Base-by-base conservation (phyloP, 352 stramenopile species). In the Phytophthora melonis region DNA sequence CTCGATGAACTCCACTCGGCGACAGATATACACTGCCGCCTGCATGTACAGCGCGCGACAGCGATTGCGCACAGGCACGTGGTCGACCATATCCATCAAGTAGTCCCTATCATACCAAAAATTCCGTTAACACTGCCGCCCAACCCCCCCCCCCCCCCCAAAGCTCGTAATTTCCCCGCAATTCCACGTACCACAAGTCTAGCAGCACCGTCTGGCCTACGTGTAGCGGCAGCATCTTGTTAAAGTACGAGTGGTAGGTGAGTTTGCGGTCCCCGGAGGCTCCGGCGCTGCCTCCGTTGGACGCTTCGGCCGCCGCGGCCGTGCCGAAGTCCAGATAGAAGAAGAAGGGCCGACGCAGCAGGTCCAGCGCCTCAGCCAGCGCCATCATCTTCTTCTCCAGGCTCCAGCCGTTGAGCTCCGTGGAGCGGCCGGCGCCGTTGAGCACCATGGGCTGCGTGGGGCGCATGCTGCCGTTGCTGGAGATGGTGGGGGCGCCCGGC, bases 1-100 rank as follows among this genome's bases (percentile, higher is more conserved):
- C 32, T 86, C 79, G 25, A 93, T 86, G 63, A 96, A 96, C 77
- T 96, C 89, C 36, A 91, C 81, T 25, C 89, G 89, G 39, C 88
- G 89, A 32, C 78, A 88, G 50, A 95, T 90, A 66, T 90, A 96
- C 47, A 78, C 77, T 5, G 86, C 83, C 39, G 83, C 75, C 47
- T 93, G 88, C 64, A 95, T 68, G 65, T 93, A 94, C 39, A 96
- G 70, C 61, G 82, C 78, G 5, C 86, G 86, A 39, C 82, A 91
- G 57, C 81, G 86, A 50, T 93, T 94, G 18, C 88, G 86, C 41
- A 91, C 78, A 1, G 89, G 86, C 49, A 96, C 85, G 30, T 85
- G 77, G 36, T 96, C 88, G 49, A 87, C 87, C 84, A 94, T 93
- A 67, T 96, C 88, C 77, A 96, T 85, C 30, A 94, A 69, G 62